A percentile compares a stretch with the other conserved stretches of the same genome.
Evolutionary conservation across 805 yeast genomes (phyloP).

Genomic region (Debaryomyces maramus): DNA sequence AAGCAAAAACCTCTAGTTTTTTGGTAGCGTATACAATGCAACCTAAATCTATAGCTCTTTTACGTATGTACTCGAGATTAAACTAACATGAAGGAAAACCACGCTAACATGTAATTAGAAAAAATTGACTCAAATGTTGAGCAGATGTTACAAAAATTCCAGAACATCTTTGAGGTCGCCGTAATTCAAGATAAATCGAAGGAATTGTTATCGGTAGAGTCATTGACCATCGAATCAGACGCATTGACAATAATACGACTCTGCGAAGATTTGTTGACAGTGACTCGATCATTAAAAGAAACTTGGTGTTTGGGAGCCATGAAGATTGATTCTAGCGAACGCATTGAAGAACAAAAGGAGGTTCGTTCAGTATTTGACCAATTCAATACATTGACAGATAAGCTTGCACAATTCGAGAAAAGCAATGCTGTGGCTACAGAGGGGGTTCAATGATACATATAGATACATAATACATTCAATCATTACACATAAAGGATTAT

Average conservation of each 20-base stretch:
- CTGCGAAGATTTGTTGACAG: slow-evolving; percentile 51
- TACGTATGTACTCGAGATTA: slow-evolving; percentile 23
- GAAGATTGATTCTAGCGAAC: slow-evolving; percentile 26
- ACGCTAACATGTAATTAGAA: slow-evolving; percentile 34
- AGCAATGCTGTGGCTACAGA: slow-evolving; percentile 2
- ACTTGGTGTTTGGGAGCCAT: slow-evolving; percentile 59
- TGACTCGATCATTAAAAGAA: slow-evolving; percentile 52
- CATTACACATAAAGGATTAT: slow-evolving; percentile 3
- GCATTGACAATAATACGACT: slow-evolving; percentile 51
- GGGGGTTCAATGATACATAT: background rate
- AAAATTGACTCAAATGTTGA: slow-evolving; percentile 54
- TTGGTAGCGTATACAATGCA: slow-evolving; percentile 46
- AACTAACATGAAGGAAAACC: too few relatives aligned
- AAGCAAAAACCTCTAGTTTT: too few relatives aligned
- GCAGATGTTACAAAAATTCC: slow-evolving; percentile 51
- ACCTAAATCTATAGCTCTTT: slow-evolving; percentile 30
- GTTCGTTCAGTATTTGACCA: slow-evolving; percentile 27
- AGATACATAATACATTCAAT: slow-evolving; percentile 2
- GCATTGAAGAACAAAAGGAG: slow-evolving; percentile 21
- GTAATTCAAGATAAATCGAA: slow-evolving; percentile 40
- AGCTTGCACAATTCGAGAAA: slow-evolving; percentile 23
- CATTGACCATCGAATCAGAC: slow-evolving; percentile 55
- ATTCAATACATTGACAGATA: slow-evolving; percentile 35
- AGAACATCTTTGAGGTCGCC: slow-evolving; percentile 52
- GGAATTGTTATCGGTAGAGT: slow-evolving; percentile 50